phyloP scores from a whole-genome alignment of 2,329 filamentous ascomycete genomes.

The Malbranchea zuffiana region DNA sequence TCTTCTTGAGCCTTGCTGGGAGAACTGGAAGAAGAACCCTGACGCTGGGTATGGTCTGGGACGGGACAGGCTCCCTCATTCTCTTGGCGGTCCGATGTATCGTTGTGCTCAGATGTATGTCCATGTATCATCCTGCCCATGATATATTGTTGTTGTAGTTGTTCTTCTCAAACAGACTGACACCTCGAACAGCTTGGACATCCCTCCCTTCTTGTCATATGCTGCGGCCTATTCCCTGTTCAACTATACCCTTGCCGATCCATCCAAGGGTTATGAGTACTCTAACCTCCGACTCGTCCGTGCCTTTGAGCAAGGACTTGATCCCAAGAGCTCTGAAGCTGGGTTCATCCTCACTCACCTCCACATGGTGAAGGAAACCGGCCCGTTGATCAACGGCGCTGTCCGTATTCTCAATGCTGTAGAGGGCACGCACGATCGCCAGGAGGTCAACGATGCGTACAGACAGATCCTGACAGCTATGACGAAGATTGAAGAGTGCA shows the following conservation, averaged over 20 bases:
- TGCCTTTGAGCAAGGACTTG: conserved; percentile 80
- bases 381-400: conserved; percentile 61
- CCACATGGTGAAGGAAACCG: conserved; percentile 86
- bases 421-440: conserved; percentile 40
- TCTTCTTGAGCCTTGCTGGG: conserved; percentile 81
- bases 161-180: conserved; percentile 15
- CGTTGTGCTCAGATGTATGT: conserved; percentile 77
- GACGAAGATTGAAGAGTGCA: conserved; percentile 61
- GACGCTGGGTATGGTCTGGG: conserved; percentile 70
- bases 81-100: conserved; percentile 70
- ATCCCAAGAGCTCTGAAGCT: conserved; percentile 78
- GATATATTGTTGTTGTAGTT: not conserved
- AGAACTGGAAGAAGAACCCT: conserved; percentile 47
- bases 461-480: conserved; percentile 51
- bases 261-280: conserved; percentile 44
- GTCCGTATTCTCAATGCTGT: conserved; percentile 54
- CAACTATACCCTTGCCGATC: conserved; percentile 52
- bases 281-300: conserved; percentile 69
- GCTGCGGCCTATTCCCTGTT: conserved; percentile 52
- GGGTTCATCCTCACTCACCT: conserved; percentile 95
- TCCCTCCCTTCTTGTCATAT: conserved; percentile 89
- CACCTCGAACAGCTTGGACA: conserved; percentile 45
- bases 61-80: conserved; percentile 58
- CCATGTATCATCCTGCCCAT: not conserved
- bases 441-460: conserved; percentile 54